Conservation (phyloP, 2,329 filamentous ascomycete species). For the Fusarium drepaniforme region DNA sequence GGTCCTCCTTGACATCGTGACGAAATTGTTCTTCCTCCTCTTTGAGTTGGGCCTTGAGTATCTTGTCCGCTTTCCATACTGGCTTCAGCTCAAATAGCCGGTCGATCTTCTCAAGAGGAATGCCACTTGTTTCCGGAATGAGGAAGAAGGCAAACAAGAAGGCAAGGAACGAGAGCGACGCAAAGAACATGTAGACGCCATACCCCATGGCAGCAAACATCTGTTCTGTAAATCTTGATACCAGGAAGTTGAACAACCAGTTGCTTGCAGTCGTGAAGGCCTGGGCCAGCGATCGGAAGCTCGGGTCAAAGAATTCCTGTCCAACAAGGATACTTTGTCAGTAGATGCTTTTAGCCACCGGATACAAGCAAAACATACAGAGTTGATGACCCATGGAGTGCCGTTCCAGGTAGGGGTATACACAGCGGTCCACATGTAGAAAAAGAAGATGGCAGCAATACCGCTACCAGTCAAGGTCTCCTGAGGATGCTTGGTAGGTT, state of each 20-base stretch:
- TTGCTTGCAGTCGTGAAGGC: slow-evolving; percentile 69
- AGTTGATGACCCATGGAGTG: slow-evolving; percentile 72
- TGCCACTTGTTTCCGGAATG: slow-evolving; percentile 65
- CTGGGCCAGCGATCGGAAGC: slow-evolving; percentile 61
- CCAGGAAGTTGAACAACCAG: slow-evolving; percentile 69
- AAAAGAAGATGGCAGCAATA: slow-evolving; percentile 72
- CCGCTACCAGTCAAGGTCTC: slow-evolving; percentile 57
- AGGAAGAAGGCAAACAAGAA: slow-evolving; percentile 64
- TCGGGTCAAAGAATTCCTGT: slow-evolving; percentile 68
- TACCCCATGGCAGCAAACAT: slow-evolving; percentile 61
- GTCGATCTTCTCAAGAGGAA: slow-evolving; percentile 65
- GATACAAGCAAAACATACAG: slow-evolving; percentile 4
- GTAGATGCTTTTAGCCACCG: neutral
- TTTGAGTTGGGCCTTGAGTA: slow-evolving; percentile 34
- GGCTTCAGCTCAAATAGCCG: slow-evolving; percentile 57
- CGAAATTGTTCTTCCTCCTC: slow-evolving; percentile 38
- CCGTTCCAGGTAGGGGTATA: slow-evolving; percentile 72
- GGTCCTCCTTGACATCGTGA: slow-evolving; percentile 32
- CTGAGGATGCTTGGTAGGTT: slow-evolving; percentile 45
- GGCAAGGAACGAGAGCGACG: slow-evolving; percentile 59
- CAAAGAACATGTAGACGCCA: slow-evolving; percentile 69
- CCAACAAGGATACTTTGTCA: neutral
- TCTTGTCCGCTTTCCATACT: slow-evolving; percentile 37
- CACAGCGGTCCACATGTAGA: slow-evolving; percentile 70
- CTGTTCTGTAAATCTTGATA: slow-evolving; percentile 65